Evolutionary conservation across 331 rosid genomes (phyloP), one percentile per base, ranked within the genome.

Genomic region (Cydonia oblonga): DNA sequence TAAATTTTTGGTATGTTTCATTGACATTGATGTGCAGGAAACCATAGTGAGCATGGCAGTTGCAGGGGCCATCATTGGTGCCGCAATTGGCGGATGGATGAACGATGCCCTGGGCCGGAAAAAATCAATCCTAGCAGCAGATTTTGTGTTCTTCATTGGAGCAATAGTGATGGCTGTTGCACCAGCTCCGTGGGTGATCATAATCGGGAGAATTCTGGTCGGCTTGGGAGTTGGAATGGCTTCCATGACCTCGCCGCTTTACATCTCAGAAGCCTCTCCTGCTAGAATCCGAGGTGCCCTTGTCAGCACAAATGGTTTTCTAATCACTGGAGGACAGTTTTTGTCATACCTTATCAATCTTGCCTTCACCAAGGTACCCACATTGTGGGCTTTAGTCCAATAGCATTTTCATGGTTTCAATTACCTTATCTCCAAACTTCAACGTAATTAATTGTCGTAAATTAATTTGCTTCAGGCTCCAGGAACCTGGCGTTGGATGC

Each of bases 211-310:
- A 76, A 10, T 92, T 32, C 78, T 86, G 4, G 97, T 92, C 8
- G 97, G 97, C 18, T 81, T 92, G 25, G 97, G 96, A 9, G 96
- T 92, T 6, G 97, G 97, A 12, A 90, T 92, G 90, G 95, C 95
- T 30, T 90, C 96, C 71, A 92, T 92, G 97, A 92, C 93, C 12
- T 77, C 96, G 0, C 97, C 97, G 2, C 83, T 92, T 1, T 92
- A 92, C 81, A 92, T 92, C 38, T 89, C 97, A 28, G 96, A 92
- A 85, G 86, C 88, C 33, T 88, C 95, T 49, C 95, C 97, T 49
- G 81, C 91, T 64, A 79, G 69, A 75, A 80, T 84, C 20, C 73
- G 88, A 75, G 90, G 90, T 4, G 90, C 90, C 40, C 88, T 87
- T 19, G 88, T 87, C 28, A 82, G 88, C 46, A 87, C 86, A 18